phyloP scores from a whole-genome alignment of 805 yeast species.

The Zygotorulaspora chibaensis region DNA sequence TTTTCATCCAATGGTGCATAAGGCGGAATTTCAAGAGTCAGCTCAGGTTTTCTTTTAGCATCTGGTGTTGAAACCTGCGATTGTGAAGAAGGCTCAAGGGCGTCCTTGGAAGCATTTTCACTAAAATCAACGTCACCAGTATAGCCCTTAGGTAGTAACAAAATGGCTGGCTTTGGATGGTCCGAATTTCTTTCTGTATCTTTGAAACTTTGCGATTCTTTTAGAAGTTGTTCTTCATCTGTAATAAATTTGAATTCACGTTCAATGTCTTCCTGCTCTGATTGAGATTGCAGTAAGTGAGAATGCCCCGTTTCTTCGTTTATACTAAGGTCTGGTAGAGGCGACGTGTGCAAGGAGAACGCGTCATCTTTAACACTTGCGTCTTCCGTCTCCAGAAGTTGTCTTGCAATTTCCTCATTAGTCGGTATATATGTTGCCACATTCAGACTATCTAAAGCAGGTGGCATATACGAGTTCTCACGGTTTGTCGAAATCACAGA shows the following conservation, averaged over 20 bases:
- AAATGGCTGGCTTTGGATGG: slow-evolving; percentile 28
- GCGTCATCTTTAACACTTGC: slow-evolving; percentile 3
- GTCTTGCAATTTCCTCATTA: slow-evolving; percentile 13
- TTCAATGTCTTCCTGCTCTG: slow-evolving; percentile 11
- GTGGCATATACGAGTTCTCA: neutral
- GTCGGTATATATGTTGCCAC: slow-evolving; percentile 8
- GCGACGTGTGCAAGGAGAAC: slow-evolving; percentile 7
- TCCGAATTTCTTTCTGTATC: slow-evolving; percentile 16
- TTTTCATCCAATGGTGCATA: slow-evolving; percentile 24
- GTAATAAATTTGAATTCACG: slow-evolving; percentile 23
- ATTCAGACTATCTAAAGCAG: slow-evolving; percentile 6
- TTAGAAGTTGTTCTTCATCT: slow-evolving; percentile 24
- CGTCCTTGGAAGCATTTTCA: slow-evolving; percentile 6
- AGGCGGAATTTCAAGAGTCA: slow-evolving; percentile 3
- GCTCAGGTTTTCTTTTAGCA: neutral
- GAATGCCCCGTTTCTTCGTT: slow-evolving; percentile 3
- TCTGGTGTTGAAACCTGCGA: neutral
- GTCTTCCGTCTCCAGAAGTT: slow-evolving; percentile 6
- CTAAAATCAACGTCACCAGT: slow-evolving; percentile 18
- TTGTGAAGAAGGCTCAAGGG: slow-evolving; percentile 7
- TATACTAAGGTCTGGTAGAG: slow-evolving; percentile 2
- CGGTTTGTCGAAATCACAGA: slow-evolving; percentile 19
- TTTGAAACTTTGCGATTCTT: slow-evolving; percentile 18
- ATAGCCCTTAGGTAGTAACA: slow-evolving; percentile 29
- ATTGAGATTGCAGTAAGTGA: slow-evolving; percentile 3